phyloP scores from a whole-genome alignment of 306 rosid species.

The Vigna hirtella region DNA sequence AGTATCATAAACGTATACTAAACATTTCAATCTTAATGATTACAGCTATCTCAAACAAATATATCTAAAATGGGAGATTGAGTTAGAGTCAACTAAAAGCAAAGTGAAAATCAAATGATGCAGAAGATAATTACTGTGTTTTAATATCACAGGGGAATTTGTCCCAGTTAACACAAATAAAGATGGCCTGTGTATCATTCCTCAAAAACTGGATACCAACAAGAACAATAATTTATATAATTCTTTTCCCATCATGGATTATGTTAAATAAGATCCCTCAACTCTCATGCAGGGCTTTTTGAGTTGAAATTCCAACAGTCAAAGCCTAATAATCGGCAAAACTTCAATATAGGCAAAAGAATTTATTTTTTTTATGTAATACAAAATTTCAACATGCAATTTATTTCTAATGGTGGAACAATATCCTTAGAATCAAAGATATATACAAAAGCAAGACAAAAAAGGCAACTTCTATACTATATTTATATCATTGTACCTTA shows the following conservation, averaged over 20 bases:
- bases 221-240: not conserved
- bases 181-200: not conserved
- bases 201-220: not conserved
- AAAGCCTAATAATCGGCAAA: not conserved
- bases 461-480: not conserved
- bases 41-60: constrained; percentile 8
- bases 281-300: not conserved
- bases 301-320: constrained; percentile 17
- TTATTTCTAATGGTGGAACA: constrained; percentile 10
- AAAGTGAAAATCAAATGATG: constrained; percentile 9
- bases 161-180: constrained; percentile 8
- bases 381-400: not conserved
- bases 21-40: constrained; percentile 25
- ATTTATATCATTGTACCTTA: constrained; percentile 60
- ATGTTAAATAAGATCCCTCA: constrained; percentile 27
- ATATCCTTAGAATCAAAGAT: constrained; percentile 22
- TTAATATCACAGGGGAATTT: not conserved
- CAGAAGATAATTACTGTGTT: not conserved
- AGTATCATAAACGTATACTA: constrained; percentile 10
- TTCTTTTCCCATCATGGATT: constrained; percentile 18
- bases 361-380: not conserved
- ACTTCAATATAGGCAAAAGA: not conserved
- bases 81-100: not conserved
- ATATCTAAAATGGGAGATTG: constrained; percentile 4
- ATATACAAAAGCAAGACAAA: not conserved